phyloP scores from a whole-genome alignment of 2,329 filamentous ascomycete genomes.

The Pochonia chlamydosporia region DNA sequence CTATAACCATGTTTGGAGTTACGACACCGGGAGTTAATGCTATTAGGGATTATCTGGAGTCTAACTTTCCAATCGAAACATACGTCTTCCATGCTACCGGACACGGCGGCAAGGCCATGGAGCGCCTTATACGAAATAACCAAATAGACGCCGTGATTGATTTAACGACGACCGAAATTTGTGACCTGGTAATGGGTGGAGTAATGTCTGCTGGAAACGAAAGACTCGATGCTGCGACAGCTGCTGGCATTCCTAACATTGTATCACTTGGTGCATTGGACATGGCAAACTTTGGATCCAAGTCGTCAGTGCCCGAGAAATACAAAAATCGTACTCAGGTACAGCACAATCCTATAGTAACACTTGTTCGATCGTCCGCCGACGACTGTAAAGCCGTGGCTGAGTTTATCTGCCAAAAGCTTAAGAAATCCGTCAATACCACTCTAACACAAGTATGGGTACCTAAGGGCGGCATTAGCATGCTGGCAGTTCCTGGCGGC shows the following conservation, averaged over 20 bases:
- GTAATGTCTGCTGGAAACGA: constrained; percentile 53
- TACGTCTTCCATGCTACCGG: constrained; percentile 68
- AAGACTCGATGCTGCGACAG: constrained; percentile 51
- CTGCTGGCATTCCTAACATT: constrained; percentile 49
- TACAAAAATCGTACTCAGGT: constrained; percentile 47
- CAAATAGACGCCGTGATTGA: constrained; percentile 62
- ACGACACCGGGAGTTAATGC: constrained; percentile 60
- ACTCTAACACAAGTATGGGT: constrained; percentile 49
- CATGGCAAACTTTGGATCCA: constrained; percentile 60
- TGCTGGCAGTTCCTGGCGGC: constrained; percentile 47
- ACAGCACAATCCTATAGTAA: constrained; percentile 62
- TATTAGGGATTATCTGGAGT: constrained; percentile 45
- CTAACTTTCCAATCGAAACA: constrained; percentile 43
- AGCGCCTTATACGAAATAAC: constrained; percentile 51
- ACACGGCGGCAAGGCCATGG: constrained; percentile 63
- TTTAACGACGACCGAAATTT: constrained; percentile 66
- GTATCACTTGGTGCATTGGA: constrained; percentile 49
- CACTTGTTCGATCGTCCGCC: constrained; percentile 57
- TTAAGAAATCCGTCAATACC: constrained; percentile 34
- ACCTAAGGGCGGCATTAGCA: constrained; percentile 55
- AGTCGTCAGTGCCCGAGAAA: constrained; percentile 46
- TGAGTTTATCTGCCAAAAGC: constrained; percentile 46
- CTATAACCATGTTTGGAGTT: constrained; percentile 70
- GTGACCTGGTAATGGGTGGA: constrained; percentile 58
- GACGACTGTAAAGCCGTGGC: constrained; percentile 53